A percentile compares a stretch with the other conserved stretches of the same genome.
These are phyloP conservation scores for Cladochytrium replicatum DNA, from an alignment of 192 early-diverging fungal genomes.

Conservation along the genomic window DNA sequence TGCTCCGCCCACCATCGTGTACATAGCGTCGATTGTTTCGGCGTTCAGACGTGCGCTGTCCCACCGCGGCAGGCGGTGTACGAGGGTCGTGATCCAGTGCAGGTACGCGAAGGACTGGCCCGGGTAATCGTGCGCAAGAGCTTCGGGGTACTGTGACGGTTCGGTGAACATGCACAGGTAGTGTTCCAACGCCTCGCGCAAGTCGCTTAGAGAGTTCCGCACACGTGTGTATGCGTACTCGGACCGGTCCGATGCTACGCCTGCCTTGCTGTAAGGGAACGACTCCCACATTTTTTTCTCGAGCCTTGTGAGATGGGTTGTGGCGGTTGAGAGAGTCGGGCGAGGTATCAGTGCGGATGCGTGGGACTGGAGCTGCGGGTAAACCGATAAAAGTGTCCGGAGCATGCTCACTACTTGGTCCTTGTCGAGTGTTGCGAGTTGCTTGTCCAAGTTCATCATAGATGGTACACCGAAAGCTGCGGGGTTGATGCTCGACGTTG, in stretches of 20 bases:
- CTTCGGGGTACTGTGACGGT: constrained; percentile 54
- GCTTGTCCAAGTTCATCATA: no score
- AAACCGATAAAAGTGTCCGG: constrained; percentile 53
- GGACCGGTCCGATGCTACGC: constrained; percentile 51
- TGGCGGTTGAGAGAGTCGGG: constrained; percentile 73
- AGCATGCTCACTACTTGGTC: constrained; percentile 67
- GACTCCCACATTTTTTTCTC: constrained; percentile 62
- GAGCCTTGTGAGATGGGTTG: constrained; percentile 49
- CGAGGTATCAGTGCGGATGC: constrained; percentile 68
- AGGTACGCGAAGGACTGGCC: constrained; percentile 69
- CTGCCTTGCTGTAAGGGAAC: constrained; percentile 81
- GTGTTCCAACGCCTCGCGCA: constrained; percentile 40
- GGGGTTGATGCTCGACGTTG: no score
- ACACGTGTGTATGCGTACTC: constrained; percentile 89
- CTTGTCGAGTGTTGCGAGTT: constrained; percentile 53
- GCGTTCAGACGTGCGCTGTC: constrained; percentile 59
- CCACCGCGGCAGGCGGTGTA: constrained; percentile 74
- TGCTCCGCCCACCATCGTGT: constrained; percentile 56
- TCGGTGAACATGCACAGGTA: constrained; percentile 37
- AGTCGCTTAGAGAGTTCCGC: constrained; percentile 58
- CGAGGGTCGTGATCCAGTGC: constrained; percentile 60
- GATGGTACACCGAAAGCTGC: no score
- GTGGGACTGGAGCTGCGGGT: constrained; percentile 61
- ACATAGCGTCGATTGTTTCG: constrained; percentile 49
- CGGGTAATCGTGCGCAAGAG: constrained; percentile 71